A percentile compares a stretch with the other conserved stretches of the same genome.
These are phyloP conservation scores for Fomitopsis palustris DNA, from an alignment of 1,284 basidiomycete genomes.

Conservation along the genomic window DNA sequence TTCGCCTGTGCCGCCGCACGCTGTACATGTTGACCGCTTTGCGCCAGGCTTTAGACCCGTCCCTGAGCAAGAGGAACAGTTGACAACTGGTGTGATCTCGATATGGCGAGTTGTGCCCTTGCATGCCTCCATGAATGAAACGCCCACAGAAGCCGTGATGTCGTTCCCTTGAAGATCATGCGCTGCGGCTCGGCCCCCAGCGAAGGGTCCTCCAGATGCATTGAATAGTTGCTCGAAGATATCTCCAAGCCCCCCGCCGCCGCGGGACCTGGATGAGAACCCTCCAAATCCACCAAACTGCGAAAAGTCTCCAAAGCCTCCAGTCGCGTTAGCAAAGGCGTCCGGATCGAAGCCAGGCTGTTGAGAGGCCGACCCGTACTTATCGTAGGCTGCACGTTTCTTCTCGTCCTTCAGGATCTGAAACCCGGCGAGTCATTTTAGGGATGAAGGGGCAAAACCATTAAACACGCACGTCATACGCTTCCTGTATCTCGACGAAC, in stretches of 20 bases:
- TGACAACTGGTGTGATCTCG: slow-evolving; percentile 77
- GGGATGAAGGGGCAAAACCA: slow-evolving; percentile 8
- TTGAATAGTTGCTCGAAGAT: slow-evolving; percentile 87
- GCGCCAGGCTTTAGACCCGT: slow-evolving; percentile 86
- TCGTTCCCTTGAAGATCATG: slow-evolving; percentile 76
- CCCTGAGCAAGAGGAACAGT: slow-evolving; percentile 85
- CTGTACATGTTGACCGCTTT: slow-evolving; percentile 76
- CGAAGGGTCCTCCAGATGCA: slow-evolving; percentile 41
- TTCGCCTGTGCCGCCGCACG: slow-evolving; percentile 87
- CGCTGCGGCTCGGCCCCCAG: slow-evolving; percentile 41
- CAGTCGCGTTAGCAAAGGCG: slow-evolving; percentile 43
- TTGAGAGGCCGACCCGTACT: slow-evolving; percentile 92
- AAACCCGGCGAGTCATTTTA: slow-evolving; percentile 12
- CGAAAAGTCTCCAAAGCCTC: slow-evolving; percentile 63
- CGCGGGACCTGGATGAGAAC: slow-evolving; percentile 28
- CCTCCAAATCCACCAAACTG: slow-evolving; percentile 59
- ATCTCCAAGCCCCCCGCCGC: slow-evolving; percentile 44
- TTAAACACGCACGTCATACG: slow-evolving; percentile 81
- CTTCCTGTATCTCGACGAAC: slow-evolving; percentile 96
- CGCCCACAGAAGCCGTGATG: slow-evolving; percentile 73
- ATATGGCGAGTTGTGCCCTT: slow-evolving; percentile 84
- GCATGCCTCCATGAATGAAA: slow-evolving; percentile 92
- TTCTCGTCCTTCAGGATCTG: slow-evolving; percentile 92
- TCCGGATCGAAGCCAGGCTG: slow-evolving; percentile 93
- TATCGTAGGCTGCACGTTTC: slow-evolving; percentile 91